These are phyloP conservation scores for Alternaria novae-zelandiae DNA, from an alignment of 2,329 filamentous ascomycete species.

Conservation along the genomic window DNA sequence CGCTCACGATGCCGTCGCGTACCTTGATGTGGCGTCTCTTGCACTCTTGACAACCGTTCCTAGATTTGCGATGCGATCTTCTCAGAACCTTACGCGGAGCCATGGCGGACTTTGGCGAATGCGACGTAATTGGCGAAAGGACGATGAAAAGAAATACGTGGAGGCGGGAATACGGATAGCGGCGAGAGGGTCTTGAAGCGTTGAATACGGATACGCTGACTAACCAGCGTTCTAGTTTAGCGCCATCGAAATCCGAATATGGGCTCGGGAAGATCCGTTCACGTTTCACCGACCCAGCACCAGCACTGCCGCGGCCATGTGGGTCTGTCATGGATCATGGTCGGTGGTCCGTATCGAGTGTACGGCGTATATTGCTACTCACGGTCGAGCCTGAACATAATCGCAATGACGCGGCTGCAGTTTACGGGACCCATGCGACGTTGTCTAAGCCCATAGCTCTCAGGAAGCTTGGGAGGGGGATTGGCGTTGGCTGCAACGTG, in stretches of 20 bases:
- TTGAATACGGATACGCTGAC: conserved; percentile 3
- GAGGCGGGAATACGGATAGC: neutral
- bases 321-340: neutral
- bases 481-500: neutral
- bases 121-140: neutral
- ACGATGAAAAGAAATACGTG: neutral
- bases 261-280: neutral
- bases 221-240: neutral
- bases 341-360: neutral
- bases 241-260: neutral
- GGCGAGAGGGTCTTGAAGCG: neutral
- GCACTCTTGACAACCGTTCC: conserved; percentile 26
- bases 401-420: neutral
- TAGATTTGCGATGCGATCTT: conserved; percentile 27
- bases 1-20: neutral
- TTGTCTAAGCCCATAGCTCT: neutral
- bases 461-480: neutral
- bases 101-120: neutral
- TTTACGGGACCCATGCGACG: neutral
- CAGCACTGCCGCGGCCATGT: neutral
- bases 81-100: conserved; percentile 6
- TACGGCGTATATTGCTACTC: neutral
- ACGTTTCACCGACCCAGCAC: neutral
- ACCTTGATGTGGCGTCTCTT: conserved; percentile 34
- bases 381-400: neutral